Evolutionary conservation across 2,329 filamentous ascomycete genomes (phyloP).

Genomic region (Peltaster fructicola): DNA sequence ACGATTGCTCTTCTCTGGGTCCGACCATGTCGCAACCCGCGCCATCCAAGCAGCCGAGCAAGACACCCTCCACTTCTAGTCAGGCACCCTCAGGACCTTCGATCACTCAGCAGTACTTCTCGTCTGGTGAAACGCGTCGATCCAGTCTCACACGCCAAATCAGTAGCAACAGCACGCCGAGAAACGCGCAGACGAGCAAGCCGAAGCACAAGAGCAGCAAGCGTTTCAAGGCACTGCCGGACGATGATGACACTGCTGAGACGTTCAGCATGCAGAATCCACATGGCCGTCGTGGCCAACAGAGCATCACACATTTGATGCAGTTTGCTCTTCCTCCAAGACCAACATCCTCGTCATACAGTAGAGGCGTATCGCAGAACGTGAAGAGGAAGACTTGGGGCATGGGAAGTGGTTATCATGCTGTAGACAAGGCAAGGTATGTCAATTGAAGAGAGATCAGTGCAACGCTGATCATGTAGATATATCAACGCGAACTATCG

Average conservation of each 20-base stretch:
- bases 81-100: too few relatives aligned
- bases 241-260: slow-evolving; percentile 80
- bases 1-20: too few relatives aligned
- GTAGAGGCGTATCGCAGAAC: slow-evolving; percentile 26
- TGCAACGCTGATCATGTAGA: too few relatives aligned
- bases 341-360: too few relatives aligned
- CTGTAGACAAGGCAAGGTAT: slow-evolving; percentile 74
- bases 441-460: slow-evolving; percentile 2
- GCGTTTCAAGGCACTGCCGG: slow-evolving; percentile 41
- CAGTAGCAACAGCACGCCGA: slow-evolving; percentile 32
- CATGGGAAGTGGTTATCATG: slow-evolving; percentile 73
- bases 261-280: slow-evolving; percentile 20
- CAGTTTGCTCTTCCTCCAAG: slow-evolving; percentile 71
- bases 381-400: slow-evolving; percentile 51
- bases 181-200: slow-evolving; percentile 59
- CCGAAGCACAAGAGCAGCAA: slow-evolving; percentile 71
- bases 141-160: too few relatives aligned
- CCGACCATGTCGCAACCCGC: too few relatives aligned
- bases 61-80: too few relatives aligned
- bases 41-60: too few relatives aligned
- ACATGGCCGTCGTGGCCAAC: slow-evolving; percentile 64
- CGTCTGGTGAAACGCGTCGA: too few relatives aligned
- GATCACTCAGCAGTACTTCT: too few relatives aligned
- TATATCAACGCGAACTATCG: slow-evolving; percentile 94
- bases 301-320: slow-evolving; percentile 91